These are phyloP conservation scores for Aspergillus sp. DNA, from an alignment of 2,329 filamentous ascomycete species.

Conservation along the genomic window DNA sequence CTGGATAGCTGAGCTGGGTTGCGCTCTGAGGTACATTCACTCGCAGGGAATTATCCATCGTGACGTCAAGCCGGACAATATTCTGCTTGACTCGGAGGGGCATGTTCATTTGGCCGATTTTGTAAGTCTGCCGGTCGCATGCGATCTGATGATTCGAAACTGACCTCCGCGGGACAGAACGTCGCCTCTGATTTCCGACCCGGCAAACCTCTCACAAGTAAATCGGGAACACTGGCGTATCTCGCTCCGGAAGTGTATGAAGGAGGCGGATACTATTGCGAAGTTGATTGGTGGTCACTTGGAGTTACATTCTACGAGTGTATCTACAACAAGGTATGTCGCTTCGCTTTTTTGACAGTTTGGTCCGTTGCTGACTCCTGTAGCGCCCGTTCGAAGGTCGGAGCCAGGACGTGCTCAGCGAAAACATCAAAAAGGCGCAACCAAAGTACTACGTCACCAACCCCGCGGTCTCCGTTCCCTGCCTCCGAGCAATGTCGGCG, in stretches of 20 bases:
- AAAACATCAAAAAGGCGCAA: conserved; percentile 76
- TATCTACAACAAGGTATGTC: conserved; percentile 90
- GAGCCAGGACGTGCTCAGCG: conserved; percentile 76
- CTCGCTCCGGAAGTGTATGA: conserved; percentile 93
- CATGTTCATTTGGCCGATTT: conserved; percentile 98
- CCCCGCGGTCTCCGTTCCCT: conserved; percentile 83
- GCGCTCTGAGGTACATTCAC: conserved; percentile 85
- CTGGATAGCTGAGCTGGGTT: conserved; percentile 93
- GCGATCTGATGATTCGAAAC: background rate
- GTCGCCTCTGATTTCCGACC: conserved; percentile 91
- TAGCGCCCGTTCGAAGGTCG: conserved; percentile 92
- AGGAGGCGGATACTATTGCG: conserved; percentile 82
- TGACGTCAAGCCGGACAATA: conserved; percentile 90
- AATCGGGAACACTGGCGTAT: conserved; percentile 94
- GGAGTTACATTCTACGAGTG: conserved; percentile 99
- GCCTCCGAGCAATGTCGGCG: conserved; percentile 83
- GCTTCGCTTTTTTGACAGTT: background rate
- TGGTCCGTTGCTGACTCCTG: conserved; percentile 30
- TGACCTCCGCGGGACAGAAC: conserved; percentile 61
- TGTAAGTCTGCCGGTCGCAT: conserved; percentile 56
- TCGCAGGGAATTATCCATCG: conserved; percentile 84
- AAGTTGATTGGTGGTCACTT: conserved; percentile 98
- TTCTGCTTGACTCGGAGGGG: conserved; percentile 81
- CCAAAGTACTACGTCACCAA: conserved; percentile 91
- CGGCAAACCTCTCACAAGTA: conserved; percentile 82